Base-by-base conservation (phyloP, 1,284 basidiomycete species). In the Termitomyces sp. region DNA sequence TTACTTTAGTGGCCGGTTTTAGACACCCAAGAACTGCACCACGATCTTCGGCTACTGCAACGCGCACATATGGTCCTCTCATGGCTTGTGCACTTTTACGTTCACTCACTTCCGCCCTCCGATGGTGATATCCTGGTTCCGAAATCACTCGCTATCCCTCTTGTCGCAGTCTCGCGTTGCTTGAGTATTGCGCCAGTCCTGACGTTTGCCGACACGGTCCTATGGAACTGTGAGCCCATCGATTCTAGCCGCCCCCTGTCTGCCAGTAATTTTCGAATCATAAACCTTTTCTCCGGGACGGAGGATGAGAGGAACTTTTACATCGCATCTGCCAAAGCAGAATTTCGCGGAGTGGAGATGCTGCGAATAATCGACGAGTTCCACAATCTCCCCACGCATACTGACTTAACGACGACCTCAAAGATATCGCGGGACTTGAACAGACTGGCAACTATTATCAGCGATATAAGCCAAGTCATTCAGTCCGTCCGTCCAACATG, bases 151-250 rank as follows among this genome's bases (percentile, higher is more conserved):
- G 81, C 92, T 0, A 71, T 93, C n/a, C 96, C 94, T 0, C 77
- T 96, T 28, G 81, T 90, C 30, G 68, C 78, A 21, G 84, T 96
- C 48, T 96, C 93, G 4, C 77, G 78, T 13, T 71, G 82, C 52
- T 81, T 99, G 47, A 86, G 86, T 52, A 85, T 97, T 26, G 94
- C 96, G 1, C 96, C 96, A 0, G 83, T 99, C 58, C 77, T 98
- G 56, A 98, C 95, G 0, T 99, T 96, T 66, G 92, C 96, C 34
- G 95, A 97, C 68, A 94, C 91, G 3, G 95, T 99, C 8, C 80
- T 98, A 1, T 99, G 94, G 92, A 98, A 98, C 67, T 95, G 88
- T 82, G 79, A 86, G 49, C 75, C 83, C 51, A 68, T 81, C 52
- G 71, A 84, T 64, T 76, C 86, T 40, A 73, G 70, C 24, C 69